phyloP scores from a whole-genome alignment of 2,329 filamentous ascomycete species.

The Botrytis pseudocinerea region DNA sequence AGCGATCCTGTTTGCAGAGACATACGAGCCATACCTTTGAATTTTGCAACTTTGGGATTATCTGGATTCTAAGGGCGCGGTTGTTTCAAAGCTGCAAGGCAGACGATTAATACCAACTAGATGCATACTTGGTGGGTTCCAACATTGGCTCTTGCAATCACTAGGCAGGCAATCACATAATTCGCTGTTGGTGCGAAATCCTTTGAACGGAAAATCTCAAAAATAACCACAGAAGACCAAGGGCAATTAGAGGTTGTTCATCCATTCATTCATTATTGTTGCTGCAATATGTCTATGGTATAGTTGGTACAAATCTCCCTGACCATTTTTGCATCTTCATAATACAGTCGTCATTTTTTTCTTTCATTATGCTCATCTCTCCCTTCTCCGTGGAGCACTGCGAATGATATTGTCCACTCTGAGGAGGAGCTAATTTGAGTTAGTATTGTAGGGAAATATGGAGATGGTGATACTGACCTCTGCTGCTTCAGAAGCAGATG shows the following conservation, averaged over 20 bases:
- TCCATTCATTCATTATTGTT: slow-evolving; percentile 29
- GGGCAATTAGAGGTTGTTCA: slow-evolving; percentile 15
- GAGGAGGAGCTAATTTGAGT: slow-evolving; percentile 67
- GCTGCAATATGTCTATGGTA: slow-evolving; percentile 42
- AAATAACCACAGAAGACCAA: slow-evolving; percentile 4
- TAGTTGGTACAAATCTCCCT: slow-evolving; percentile 38
- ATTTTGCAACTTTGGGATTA: background rate
- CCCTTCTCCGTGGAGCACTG: slow-evolving; percentile 79
- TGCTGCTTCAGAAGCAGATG: slow-evolving; percentile 91
- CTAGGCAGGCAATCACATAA: background rate
- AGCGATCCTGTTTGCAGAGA: background rate
- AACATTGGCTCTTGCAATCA: background rate
- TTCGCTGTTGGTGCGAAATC: background rate
- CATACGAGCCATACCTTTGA: background rate
- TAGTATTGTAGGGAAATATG: slow-evolving; percentile 35
- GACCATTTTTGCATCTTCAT: slow-evolving; percentile 34
- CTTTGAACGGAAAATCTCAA: background rate
- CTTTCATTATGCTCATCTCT: slow-evolving; percentile 59
- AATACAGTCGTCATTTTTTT: slow-evolving; percentile 36
- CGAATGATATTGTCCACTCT: slow-evolving; percentile 98
- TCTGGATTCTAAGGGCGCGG: background rate
- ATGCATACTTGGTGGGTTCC: background rate
- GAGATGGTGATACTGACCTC: slow-evolving; percentile 63
- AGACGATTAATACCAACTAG: background rate
- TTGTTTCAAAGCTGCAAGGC: background rate